Conservation (phyloP, 306 rosid species). For the Ormosia semicastrata region DNA sequence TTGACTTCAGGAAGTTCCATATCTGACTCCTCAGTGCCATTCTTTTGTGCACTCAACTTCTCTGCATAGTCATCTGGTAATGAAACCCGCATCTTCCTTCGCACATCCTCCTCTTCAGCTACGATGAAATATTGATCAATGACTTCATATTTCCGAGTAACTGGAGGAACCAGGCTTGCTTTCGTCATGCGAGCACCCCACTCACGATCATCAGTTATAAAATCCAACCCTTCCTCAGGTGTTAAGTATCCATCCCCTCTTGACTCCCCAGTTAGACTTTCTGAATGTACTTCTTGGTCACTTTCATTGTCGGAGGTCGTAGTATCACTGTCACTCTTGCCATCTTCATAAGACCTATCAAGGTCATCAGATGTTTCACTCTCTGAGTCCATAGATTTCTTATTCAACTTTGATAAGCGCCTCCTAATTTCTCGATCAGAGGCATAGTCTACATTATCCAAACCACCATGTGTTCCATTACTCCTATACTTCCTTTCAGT, state of each 20-base stretch:
- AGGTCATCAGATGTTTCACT: conserved; percentile 90
- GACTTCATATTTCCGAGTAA: conserved; percentile 91
- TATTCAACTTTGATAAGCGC: conserved; percentile 78
- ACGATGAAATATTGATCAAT: conserved; percentile 81
- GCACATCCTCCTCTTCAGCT: conserved; percentile 92
- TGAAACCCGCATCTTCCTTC: conserved; percentile 87
- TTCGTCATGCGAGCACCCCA: conserved; percentile 99
- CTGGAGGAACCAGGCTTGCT: conserved; percentile 99
- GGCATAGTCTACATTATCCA: conserved; percentile 66
- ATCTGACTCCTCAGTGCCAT: conserved; percentile 93
- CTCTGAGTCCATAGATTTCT: conserved; percentile 71
- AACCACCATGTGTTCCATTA: conserved; percentile 60
- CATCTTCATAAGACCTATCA: conserved; percentile 72
- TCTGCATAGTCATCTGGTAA: conserved; percentile 94
- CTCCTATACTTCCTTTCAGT: conserved; percentile 78
- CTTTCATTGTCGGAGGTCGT: conserved; percentile 68
- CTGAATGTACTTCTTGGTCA: conserved; percentile 55
- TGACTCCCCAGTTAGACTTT: conserved; percentile 49
- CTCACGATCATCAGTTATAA: conserved; percentile 80
- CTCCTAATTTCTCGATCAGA: conserved; percentile 91
- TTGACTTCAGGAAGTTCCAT: conserved; percentile 99
- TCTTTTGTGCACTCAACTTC: conserved; percentile 87
- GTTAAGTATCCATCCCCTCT: conserved; percentile 52
- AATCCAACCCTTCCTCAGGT: conserved; percentile 53
- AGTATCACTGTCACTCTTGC: conserved; percentile 74